These are phyloP conservation scores for Gomphus sp. DNA, from an alignment of 1,284 basidiomycete genomes.

Conservation along the genomic window DNA sequence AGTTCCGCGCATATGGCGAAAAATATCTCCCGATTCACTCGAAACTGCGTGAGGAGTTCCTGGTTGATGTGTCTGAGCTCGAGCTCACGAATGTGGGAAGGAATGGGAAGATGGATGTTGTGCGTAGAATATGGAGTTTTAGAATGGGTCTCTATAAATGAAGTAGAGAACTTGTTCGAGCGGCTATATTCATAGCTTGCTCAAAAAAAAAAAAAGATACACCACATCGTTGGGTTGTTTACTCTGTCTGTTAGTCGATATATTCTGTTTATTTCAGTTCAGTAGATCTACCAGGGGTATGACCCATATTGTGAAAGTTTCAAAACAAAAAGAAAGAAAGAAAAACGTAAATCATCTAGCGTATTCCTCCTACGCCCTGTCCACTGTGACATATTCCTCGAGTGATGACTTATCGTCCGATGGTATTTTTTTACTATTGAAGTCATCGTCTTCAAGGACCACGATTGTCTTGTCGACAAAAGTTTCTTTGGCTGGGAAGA, in stretches of 20 bases:
- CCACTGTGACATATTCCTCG: background rate
- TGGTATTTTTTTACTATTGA: background rate
- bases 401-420: constrained; percentile 6
- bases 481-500: constrained; percentile 52
- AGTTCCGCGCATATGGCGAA: constrained; percentile 56
- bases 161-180: too few species aligned
- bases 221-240: too few species aligned
- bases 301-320: too few species aligned
- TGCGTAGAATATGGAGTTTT: constrained; percentile 85
- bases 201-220: too few species aligned
- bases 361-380: background rate
- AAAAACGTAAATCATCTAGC: too few species aligned
- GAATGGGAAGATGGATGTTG: constrained; percentile 64
- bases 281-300: too few species aligned
- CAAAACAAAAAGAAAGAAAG: too few species aligned
- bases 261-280: too few species aligned
- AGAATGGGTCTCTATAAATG: too few species aligned
- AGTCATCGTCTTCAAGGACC: constrained; percentile 13
- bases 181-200: too few species aligned
- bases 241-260: too few species aligned
- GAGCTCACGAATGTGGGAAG: constrained; percentile 65
- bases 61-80: constrained; percentile 80
- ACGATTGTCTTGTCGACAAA: constrained; percentile 39
- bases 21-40: constrained; percentile 42
- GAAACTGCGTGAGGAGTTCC: constrained; percentile 64